Base-by-base conservation (phyloP, 176 grass and related monocot genomes). In the Aechmea fasciata region DNA sequence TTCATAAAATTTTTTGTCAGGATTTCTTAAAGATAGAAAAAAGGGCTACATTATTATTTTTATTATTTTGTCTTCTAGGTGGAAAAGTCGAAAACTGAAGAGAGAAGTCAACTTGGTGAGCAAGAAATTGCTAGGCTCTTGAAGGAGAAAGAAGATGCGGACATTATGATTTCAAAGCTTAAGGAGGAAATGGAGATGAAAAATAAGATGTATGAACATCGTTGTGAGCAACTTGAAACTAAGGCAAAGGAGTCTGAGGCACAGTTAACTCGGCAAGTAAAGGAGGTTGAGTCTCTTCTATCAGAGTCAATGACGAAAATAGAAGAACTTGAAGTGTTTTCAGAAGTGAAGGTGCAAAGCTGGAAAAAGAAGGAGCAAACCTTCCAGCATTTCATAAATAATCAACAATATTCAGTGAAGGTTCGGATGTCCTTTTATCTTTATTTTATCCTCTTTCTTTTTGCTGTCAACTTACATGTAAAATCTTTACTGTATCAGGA, bases 81-180 rank as follows among this genome's bases (percentile, higher is more conserved):
- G 57, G 93, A 92, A 26, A 97, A 90, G 72, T 81, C 82, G 72
- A 97, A 83, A 78, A 76, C 85, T 71, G 93, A 90, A 74, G 89
- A 90, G 77, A 90, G 81, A 81, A 87, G 77, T 65, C 92, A 83
- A 75, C 24, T 80, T 48, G 77, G 74, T 0, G 88, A 96, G 61
- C 78, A 87, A 78, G 88, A 83, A 33, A 80, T 83, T 65, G 66
- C 77, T 73, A 79, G 73, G 13, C 52, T 97, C 68, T 74, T 70
- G 17, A 83, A 51, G 68, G 89, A 92, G 59, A 97, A 87, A 53
- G 89, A 92, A 47, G 81, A 81, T 79, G 77, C 81, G 24, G 93
- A 97, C 13, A 77, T 64, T 65, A 81, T 65, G 73, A 83, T 90
- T 57, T 61, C 65, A 66, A 81, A 82, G 13, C 86, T 97, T 71